A percentile compares a stretch with the other conserved stretches of the same genome.
Evolutionary conservation across 495 filamentous ascomycete genomes (phyloP).

Genomic region (Trichoderma erinaceum): DNA sequence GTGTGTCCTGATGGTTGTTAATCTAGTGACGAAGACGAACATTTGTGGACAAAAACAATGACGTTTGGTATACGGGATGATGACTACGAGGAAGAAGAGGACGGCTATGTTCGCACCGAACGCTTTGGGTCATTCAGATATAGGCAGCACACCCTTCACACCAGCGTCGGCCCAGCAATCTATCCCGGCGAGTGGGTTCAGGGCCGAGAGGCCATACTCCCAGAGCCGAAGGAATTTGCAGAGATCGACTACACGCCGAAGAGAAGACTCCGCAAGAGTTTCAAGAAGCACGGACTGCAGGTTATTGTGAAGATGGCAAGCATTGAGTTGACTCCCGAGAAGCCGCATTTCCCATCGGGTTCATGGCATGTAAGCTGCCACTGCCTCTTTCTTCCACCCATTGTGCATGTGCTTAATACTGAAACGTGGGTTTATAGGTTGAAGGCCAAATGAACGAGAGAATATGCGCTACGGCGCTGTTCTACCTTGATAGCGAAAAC

Average conservation of each 20-base stretch:
- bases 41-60: background rate
- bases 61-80: background rate
- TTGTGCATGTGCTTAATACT: constrained; percentile 31
- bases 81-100: too few species aligned
- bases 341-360: constrained; percentile 32
- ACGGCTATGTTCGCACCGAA: too few species aligned
- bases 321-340: constrained; percentile 56
- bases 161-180: background rate
- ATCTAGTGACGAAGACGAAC: background rate
- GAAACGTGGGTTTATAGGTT: constrained; percentile 28
- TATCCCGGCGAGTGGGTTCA: background rate
- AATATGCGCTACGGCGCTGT: constrained; percentile 53
- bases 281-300: constrained; percentile 44
- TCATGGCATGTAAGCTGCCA: constrained; percentile 33
- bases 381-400: too few species aligned
- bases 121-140: background rate
- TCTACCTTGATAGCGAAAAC: constrained; percentile 58
- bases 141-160: background rate
- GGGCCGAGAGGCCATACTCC: constrained; percentile 24
- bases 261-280: constrained; percentile 28
- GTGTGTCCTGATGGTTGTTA: too few species aligned
- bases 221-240: constrained; percentile 27
- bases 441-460: constrained; percentile 55
- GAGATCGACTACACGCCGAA: constrained; percentile 23
- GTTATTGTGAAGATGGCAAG: constrained; percentile 60